A percentile compares a stretch with the other conserved stretches of the same genome.
These are phyloP conservation scores for Saturnispora dispora DNA, from an alignment of 805 yeast species.

Conservation along the genomic window DNA sequence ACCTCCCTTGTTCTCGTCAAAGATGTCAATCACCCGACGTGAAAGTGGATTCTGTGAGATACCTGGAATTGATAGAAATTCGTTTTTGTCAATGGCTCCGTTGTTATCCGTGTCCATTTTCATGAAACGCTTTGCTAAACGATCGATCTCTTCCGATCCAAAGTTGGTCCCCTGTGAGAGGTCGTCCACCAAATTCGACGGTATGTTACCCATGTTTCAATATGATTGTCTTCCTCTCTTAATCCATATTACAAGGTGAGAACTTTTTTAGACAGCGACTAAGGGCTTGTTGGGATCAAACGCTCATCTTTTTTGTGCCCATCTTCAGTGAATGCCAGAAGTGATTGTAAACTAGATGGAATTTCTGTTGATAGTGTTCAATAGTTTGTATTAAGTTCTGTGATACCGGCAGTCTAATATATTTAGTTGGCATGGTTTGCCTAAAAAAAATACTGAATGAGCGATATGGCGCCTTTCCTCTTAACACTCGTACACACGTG, in stretches of 20 bases:
- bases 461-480: not conserved
- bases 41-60: constrained; percentile 87
- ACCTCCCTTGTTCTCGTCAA: constrained; percentile 89
- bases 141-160: constrained; percentile 83
- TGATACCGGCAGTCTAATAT: not conserved
- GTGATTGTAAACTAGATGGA: not conserved
- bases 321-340: not conserved
- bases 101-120: constrained; percentile 88
- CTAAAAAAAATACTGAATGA: not conserved
- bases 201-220: constrained; percentile 29
- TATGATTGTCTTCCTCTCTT: no score
- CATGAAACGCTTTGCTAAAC: constrained; percentile 88
- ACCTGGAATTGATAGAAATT: constrained; percentile 88
- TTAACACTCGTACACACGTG: not conserved
- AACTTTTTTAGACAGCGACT: not conserved
- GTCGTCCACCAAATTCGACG: constrained; percentile 44
- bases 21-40: constrained; percentile 80
- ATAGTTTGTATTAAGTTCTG: no score
- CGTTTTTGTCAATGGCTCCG: constrained; percentile 85
- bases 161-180: constrained; percentile 78
- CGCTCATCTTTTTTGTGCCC: not conserved
- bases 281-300: not conserved
- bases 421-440: not conserved
- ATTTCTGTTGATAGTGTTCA: no score
- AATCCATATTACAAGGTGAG: not conserved